Percentiles rank a stretch among this genome's conserved stretches.
Evolutionary conservation across 352 stramenopile genomes (phyloP).

Genomic region (Thraustotheca clavata): DNA sequence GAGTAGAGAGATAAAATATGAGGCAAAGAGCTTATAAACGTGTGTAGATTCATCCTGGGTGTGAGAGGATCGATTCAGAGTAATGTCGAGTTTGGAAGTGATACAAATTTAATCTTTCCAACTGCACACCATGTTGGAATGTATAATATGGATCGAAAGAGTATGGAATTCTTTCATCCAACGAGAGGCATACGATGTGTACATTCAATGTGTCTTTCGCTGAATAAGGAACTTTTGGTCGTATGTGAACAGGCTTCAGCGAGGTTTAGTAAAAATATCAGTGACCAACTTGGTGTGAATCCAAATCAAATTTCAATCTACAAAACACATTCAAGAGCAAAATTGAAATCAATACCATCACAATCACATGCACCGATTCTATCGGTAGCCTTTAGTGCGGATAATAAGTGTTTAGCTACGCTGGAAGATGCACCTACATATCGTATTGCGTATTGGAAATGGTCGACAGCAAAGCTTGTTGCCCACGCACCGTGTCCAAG

Average conservation of each 20-base stretch:
- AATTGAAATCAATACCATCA: constrained; percentile 37
- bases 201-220: constrained; percentile 58
- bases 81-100: constrained; percentile 47
- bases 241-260: constrained; percentile 40
- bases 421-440: constrained; percentile 62
- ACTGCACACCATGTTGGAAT: constrained; percentile 53
- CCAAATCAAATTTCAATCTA: constrained; percentile 49
- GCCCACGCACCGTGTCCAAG: constrained; percentile 59
- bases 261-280: constrained; percentile 20
- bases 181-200: constrained; percentile 39
- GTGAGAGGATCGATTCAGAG: constrained; percentile 17
- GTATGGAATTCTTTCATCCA: constrained; percentile 70
- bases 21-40: not conserved
- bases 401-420: constrained; percentile 70
- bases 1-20: not conserved
- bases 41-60: constrained; percentile 5
- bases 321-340: constrained; percentile 34
- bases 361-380: constrained; percentile 49
- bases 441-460: constrained; percentile 74
- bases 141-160: constrained; percentile 44
- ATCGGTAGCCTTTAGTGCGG: constrained; percentile 53
- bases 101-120: constrained; percentile 52
- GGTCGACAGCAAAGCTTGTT: constrained; percentile 64
- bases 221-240: constrained; percentile 56
- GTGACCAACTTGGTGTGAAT: constrained; percentile 16